Base-by-base conservation (phyloP, 208 protist genomes). In the Trypanosoma caninum region DNA sequence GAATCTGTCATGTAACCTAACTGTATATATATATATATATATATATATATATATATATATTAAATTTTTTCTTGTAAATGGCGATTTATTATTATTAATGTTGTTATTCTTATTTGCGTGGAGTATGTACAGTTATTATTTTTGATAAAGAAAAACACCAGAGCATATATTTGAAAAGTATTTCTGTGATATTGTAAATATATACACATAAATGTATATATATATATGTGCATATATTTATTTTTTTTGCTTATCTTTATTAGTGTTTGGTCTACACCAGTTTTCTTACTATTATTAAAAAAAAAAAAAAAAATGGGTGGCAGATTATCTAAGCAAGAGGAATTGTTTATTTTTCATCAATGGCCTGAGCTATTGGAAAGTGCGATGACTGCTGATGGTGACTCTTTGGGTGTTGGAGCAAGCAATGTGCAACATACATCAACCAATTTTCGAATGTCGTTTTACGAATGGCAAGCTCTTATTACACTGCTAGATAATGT, bases 391-490 rank as follows among this genome's bases (percentile, higher is more conserved):
- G 53, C 68, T 0, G 84, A 87, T 45, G 45, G 45, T 18, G 63
- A 71, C 27, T 11, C 35, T 34, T 41, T 27, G 10, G 59, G 5
- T 44, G n/a, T 13, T 27, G 22, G 16, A 5, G 20, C 20, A 31
- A 16, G 40, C 18, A n/a, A 6, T 34, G 38, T 66, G 14, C 66
- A 61, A 18, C 4, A 30, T 48, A 4, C 51, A 30, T 51, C 40
- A 1, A 33, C 46, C 27, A 47, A 27, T 6, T 93, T 93, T 61
- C 46, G 35, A 22, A 47, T 93, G 27, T 85, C 82, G 0, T 83
- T 88, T 45, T 59, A 80, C 13, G 83, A 91, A 50, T 91, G 84
- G 82, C 84, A 94, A 56, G 76, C 82, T 0, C 62, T 89, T 9
- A 54, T 89, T 31, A 75, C 81, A 0, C 34, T 83, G 25, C 42